Evolutionary conservation across 345 rosid genomes (phyloP).

Genomic region (Turnera subulata): DNA sequence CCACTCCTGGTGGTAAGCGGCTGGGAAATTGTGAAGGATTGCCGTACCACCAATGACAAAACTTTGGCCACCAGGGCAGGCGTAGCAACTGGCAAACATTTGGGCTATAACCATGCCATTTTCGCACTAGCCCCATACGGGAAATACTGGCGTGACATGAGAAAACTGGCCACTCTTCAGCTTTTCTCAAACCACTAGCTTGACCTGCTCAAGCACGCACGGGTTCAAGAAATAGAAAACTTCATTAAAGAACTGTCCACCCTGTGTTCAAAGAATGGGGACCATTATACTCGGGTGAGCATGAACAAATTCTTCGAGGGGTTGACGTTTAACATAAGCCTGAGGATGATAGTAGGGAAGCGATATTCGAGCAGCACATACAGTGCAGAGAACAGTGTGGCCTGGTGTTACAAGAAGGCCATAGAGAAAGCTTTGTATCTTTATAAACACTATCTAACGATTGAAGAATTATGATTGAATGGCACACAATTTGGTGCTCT

Average conservation of each 20-base stretch:
- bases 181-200: constrained; percentile 50
- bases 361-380: constrained; percentile 22
- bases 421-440: constrained; percentile 35
- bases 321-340: constrained; percentile 49
- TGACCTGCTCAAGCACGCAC: constrained; percentile 38
- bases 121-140: constrained; percentile 56
- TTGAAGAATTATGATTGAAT: too few species aligned
- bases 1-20: constrained; percentile 40
- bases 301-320: constrained; percentile 40
- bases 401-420: constrained; percentile 42
- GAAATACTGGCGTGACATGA: constrained; percentile 57
- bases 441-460: too few species aligned
- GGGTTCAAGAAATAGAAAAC: constrained; percentile 33
- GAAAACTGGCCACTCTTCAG: constrained; percentile 51
- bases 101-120: constrained; percentile 53
- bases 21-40: constrained; percentile 39
- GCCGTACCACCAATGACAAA: constrained; percentile 51
- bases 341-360: constrained; percentile 50
- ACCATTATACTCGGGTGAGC: constrained; percentile 10
- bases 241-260: constrained; percentile 41
- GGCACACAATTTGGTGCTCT: too few species aligned
- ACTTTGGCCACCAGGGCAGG: constrained; percentile 47
- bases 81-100: constrained; percentile 43
- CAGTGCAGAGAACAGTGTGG: constrained; percentile 28
- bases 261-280: background rate